phyloP scores from a whole-genome alignment of 73 alveolate species.

The Breviolum minutum region DNA sequence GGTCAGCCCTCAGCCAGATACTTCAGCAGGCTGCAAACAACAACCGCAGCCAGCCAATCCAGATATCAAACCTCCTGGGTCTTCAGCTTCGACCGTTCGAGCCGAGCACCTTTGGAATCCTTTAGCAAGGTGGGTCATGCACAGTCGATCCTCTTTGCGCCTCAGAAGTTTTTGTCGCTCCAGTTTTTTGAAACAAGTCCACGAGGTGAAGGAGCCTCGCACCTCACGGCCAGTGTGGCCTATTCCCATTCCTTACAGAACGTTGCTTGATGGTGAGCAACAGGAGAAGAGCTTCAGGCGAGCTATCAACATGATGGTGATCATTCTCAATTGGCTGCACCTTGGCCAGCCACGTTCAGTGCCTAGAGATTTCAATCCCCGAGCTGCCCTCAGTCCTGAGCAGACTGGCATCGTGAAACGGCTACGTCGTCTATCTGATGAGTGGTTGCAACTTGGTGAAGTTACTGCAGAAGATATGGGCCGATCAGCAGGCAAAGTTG shows the following conservation, averaged over 20 bases:
- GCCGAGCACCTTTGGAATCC: neutral
- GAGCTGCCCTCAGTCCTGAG: neutral
- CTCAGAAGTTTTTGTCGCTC: neutral
- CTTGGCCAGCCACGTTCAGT: neutral
- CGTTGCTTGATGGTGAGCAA: neutral
- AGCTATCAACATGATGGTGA: neutral
- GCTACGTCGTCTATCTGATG: neutral
- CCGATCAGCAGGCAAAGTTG: neutral
- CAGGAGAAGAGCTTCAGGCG: neutral
- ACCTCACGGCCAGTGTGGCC: slow-evolving; percentile 11
- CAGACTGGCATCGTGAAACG: neutral
- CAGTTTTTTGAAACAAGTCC: neutral
- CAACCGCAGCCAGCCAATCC: too few species aligned
- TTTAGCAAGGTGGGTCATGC: neutral
- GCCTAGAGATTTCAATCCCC: neutral
- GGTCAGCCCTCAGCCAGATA: too few species aligned
- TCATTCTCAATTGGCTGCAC: neutral
- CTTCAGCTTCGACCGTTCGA: neutral
- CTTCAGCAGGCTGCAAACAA: too few species aligned
- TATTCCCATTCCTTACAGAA: slow-evolving; percentile 17
- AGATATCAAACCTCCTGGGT: neutral
- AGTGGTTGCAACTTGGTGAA: neutral
- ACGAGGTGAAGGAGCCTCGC: neutral
- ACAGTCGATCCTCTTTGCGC: too few species aligned
- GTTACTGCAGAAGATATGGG: neutral